Evolutionary conservation across 441 rosid genomes (phyloP).

Genomic region (Daphne laureola): DNA sequence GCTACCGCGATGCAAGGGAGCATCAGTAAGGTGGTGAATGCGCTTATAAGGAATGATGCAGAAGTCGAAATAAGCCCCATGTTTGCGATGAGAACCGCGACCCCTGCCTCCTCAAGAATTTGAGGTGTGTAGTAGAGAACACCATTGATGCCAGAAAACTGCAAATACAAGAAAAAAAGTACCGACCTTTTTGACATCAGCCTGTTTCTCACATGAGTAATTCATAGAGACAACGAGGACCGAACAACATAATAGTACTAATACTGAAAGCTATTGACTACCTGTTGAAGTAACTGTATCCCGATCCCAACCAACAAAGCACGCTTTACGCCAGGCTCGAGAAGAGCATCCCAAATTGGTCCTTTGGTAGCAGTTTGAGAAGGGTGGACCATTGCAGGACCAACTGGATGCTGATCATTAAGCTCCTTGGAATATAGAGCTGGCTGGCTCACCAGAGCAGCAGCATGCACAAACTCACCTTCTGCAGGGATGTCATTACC

Average conservation of each 20-base stretch:
- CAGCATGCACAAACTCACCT: slow-evolving; percentile 56
- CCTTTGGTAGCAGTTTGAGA: slow-evolving; percentile 34
- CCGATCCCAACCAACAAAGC: slow-evolving; percentile 63
- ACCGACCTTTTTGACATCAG: too few relatives aligned
- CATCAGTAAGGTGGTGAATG: slow-evolving; percentile 61
- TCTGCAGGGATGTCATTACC: slow-evolving; percentile 36
- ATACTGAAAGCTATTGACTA: slow-evolving; percentile 10
- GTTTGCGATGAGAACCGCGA: slow-evolving; percentile 52
- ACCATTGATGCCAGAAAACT: slow-evolving; percentile 77
- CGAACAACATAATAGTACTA: background rate
- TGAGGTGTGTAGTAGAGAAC: slow-evolving; percentile 80
- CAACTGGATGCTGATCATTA: slow-evolving; percentile 33
- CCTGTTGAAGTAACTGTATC: slow-evolving; percentile 72
- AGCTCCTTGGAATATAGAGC: slow-evolving; percentile 56
- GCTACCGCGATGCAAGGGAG: slow-evolving; percentile 66
- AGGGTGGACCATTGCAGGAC: slow-evolving; percentile 61
- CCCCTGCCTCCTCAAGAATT: slow-evolving; percentile 68
- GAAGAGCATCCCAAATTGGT: slow-evolving; percentile 61
- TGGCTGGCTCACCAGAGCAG: slow-evolving; percentile 62
- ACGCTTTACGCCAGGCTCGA: slow-evolving; percentile 60
- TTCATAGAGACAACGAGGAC: too few relatives aligned
- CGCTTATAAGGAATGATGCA: slow-evolving; percentile 73
- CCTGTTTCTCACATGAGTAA: too few relatives aligned
- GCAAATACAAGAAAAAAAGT: slow-evolving; percentile 10
- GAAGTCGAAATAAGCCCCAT: slow-evolving; percentile 50